Conservation (phyloP, 139 green algal species). For the Yamagishiella unicocca region DNA sequence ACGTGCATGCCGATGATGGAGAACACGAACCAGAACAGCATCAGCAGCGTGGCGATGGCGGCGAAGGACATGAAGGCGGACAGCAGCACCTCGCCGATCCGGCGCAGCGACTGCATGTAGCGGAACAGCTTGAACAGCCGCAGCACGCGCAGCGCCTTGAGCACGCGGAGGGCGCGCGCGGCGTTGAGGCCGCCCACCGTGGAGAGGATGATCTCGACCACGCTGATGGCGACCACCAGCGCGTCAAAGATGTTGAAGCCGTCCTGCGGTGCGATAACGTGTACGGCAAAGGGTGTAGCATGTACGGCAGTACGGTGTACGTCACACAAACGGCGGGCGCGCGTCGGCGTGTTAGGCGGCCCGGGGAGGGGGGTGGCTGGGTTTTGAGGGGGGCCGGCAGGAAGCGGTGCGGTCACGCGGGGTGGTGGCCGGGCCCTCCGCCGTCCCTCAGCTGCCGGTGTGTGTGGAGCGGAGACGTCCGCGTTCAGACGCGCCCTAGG, state of each 20-base stretch:
- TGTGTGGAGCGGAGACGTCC: no score
- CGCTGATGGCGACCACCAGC: conserved; percentile 69
- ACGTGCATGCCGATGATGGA: conserved; percentile 88
- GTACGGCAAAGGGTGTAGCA: no score
- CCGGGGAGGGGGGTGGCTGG: no score
- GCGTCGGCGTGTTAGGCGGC: no score
- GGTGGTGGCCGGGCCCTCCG: no score
- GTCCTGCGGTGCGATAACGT: no score
- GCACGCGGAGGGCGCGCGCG: conserved; percentile 74
- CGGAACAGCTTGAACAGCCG: conserved; percentile 61
- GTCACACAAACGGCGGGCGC: no score
- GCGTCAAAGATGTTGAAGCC: conserved; percentile 86
- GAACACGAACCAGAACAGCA: conserved; percentile 89
- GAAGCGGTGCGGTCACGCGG: no score
- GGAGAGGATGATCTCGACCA: conserved; percentile 56
- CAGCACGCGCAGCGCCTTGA: conserved; percentile 84
- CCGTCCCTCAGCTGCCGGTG: no score
- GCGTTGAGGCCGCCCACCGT: conserved; percentile 46
- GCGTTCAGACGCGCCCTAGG: no score
- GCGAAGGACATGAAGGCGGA: conserved; percentile 74
- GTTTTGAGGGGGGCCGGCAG: no score
- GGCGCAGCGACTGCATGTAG: conserved; percentile 77
- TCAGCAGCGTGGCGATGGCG: conserved; percentile 78
- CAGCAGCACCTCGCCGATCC: conserved; percentile 81
- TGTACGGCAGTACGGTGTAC: no score